Conservation (phyloP, 306 rosid genomes). For the Fragaria ananassa region DNA sequence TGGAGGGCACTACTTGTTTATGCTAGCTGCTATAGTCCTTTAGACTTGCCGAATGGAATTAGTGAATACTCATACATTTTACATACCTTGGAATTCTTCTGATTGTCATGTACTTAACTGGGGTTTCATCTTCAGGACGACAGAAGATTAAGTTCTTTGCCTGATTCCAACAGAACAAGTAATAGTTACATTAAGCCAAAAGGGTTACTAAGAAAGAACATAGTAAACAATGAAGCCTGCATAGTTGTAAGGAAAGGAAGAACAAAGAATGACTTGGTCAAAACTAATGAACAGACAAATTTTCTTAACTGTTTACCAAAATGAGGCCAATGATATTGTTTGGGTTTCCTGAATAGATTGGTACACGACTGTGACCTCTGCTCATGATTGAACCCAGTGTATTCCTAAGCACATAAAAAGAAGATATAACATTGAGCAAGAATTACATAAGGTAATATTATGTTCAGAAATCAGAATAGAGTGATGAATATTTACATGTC, state of each 20-base stretch:
- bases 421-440: background rate
- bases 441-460: background rate
- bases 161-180: slow-evolving; percentile 28
- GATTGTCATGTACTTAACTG: slow-evolving; percentile 59
- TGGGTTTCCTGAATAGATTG: slow-evolving; percentile 47
- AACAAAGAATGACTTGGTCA: background rate
- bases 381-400: slow-evolving; percentile 58
- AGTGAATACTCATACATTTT: background rate
- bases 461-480: background rate
- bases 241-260: background rate
- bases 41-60: background rate
- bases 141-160: slow-evolving; percentile 60
- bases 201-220: background rate
- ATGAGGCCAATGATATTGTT: slow-evolving; percentile 68
- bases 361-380: slow-evolving; percentile 74
- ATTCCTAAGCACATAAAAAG: slow-evolving; percentile 41
- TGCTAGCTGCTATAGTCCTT: slow-evolving; percentile 5
- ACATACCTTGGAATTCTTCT: slow-evolving; percentile 69
- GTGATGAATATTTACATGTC: slow-evolving; percentile 46
- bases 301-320: slow-evolving; percentile 45
- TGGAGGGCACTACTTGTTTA: background rate
- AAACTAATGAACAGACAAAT: background rate
- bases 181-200: background rate
- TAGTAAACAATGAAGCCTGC: background rate
- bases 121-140: slow-evolving; percentile 72